phyloP scores from a whole-genome alignment of 164 flowering plant genomes.

The Tetracentron sinense region DNA sequence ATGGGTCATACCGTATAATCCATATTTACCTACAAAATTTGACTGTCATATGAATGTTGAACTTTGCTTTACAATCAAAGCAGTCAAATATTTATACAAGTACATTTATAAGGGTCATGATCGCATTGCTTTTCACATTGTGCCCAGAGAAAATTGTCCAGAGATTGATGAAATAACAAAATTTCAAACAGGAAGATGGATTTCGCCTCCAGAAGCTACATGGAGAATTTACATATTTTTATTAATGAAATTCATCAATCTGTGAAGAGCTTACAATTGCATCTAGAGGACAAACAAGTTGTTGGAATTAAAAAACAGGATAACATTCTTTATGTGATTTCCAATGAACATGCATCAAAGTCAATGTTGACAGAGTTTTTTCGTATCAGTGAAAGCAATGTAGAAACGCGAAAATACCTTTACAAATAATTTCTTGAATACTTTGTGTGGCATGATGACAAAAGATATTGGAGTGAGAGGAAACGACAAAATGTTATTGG shows the following conservation, averaged over 20 bases:
- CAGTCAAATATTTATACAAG: slow-evolving; percentile 17
- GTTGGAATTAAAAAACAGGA: background rate
- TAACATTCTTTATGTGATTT: background rate
- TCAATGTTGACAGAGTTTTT: slow-evolving; percentile 2
- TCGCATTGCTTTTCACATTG: too few relatives aligned
- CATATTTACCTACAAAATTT: slow-evolving; percentile 2
- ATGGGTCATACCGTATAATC: slow-evolving; percentile 15
- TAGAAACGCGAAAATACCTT: too few relatives aligned
- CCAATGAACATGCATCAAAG: background rate
- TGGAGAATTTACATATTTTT: slow-evolving; percentile 11
- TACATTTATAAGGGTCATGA: slow-evolving; percentile 19
- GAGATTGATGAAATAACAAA: slow-evolving; percentile 18
- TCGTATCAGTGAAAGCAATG: too few relatives aligned
- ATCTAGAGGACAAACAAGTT: background rate
- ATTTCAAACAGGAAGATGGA: slow-evolving; percentile 14
- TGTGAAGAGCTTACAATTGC: background rate
- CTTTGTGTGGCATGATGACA: background rate
- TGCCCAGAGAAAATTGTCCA: too few relatives aligned
- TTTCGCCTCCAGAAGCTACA: slow-evolving; percentile 1
- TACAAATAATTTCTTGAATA: background rate
- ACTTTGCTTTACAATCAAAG: slow-evolving; percentile 7
- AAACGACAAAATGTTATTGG: background rate
- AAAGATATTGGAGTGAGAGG: background rate
- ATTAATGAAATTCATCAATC: slow-evolving; percentile 2
- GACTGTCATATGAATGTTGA: slow-evolving; percentile 21